Evolutionary conservation across 306 rosid genomes (phyloP).

Genomic region (Datisca glomerata): DNA sequence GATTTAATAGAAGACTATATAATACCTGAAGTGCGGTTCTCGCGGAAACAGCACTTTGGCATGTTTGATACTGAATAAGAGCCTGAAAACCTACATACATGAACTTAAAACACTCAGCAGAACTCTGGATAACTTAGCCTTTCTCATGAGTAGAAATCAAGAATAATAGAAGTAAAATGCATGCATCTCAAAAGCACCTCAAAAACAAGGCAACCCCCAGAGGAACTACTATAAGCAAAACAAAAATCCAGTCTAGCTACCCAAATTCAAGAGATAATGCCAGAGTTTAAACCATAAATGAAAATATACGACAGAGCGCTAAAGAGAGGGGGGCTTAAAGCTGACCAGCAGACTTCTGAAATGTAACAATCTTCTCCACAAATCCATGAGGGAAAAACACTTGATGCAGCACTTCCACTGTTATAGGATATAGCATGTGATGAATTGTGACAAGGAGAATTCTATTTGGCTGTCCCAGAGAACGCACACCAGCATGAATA

Average conservation of each 20-base stretch:
- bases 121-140: conserved; percentile 2
- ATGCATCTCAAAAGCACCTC: conserved; percentile 4
- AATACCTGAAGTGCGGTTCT: conserved; percentile 87
- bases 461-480: conserved; percentile 93
- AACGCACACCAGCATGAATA: conserved; percentile 76
- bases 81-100: conserved; percentile 84
- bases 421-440: conserved; percentile 97
- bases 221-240: background rate
- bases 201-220: no score
- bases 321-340: conserved; percentile 56
- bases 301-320: conserved; percentile 35
- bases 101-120: conserved; percentile 15
- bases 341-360: conserved; percentile 99
- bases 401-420: conserved; percentile 99
- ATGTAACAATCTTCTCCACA: conserved; percentile 98
- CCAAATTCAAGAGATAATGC: conserved; percentile 1
- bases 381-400: conserved; percentile 96
- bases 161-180: background rate
- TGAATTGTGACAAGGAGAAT: conserved; percentile 97
- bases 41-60: conserved; percentile 77
- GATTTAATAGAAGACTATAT: background rate
- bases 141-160: conserved; percentile 1
- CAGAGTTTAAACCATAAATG: no score
- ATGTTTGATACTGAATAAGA: conserved; percentile 78
- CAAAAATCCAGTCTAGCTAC: background rate